Evolutionary conservation across 2,329 filamentous ascomycete genomes (phyloP).

Genomic region (Fonsecaea pugnacius): DNA sequence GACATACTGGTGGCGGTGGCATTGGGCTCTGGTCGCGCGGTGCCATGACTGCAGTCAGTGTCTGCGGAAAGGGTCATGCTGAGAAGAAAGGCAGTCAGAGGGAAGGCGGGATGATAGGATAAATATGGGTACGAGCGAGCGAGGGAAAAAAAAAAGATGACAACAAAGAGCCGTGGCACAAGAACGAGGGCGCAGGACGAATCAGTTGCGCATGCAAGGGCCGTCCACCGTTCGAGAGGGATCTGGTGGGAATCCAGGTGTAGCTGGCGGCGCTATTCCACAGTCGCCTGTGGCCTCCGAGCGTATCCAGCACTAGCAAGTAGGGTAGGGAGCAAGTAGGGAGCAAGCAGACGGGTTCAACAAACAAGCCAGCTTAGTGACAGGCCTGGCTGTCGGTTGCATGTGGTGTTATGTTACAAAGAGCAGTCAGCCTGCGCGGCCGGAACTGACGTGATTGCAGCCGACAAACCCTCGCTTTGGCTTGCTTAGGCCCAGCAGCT

Average conservation of each 20-base stretch:
- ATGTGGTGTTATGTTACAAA: slow-evolving; percentile 31
- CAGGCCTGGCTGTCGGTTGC: slow-evolving; percentile 23
- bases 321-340: slow-evolving; percentile 3
- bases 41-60: slow-evolving; percentile 33
- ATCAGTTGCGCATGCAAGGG: slow-evolving; percentile 36
- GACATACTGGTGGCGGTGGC: slow-evolving; percentile 37
- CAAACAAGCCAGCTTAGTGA: slow-evolving; percentile 14
- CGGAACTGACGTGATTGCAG: slow-evolving; percentile 32
- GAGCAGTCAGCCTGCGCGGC: slow-evolving; percentile 30
- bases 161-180: slow-evolving; percentile 34
- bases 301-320: slow-evolving; percentile 19
- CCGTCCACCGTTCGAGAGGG: slow-evolving; percentile 29
- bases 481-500: neutral
- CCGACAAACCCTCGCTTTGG: slow-evolving; percentile 17
- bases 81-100: slow-evolving; percentile 29
- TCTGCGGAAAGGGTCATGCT: slow-evolving; percentile 33
- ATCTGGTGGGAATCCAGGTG: slow-evolving; percentile 33
- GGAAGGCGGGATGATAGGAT: slow-evolving; percentile 25
- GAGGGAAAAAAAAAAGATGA: slow-evolving; percentile 34
- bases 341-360: slow-evolving; percentile 16
- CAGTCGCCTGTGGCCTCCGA: slow-evolving; percentile 27
- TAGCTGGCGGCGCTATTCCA: slow-evolving; percentile 30
- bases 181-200: slow-evolving; percentile 33
- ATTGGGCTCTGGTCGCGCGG: slow-evolving; percentile 38
- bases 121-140: slow-evolving; percentile 29